Evolutionary conservation across 805 yeast species (phyloP).

Genomic region (Saturnispora kantuleensis): DNA sequence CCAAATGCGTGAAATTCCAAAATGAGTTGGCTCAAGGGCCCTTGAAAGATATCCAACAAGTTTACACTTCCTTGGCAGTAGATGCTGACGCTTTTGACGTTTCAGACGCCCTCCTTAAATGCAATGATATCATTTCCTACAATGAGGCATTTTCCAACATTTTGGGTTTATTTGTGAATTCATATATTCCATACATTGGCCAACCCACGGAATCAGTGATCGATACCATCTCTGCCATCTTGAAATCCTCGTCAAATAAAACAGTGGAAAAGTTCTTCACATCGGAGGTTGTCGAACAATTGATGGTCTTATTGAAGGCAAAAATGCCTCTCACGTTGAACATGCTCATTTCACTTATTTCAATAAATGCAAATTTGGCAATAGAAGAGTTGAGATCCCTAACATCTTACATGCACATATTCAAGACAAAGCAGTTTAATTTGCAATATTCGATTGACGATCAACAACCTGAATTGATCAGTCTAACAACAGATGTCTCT

Average conservation of each 20-base stretch:
- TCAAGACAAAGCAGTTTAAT: conserved; percentile 31
- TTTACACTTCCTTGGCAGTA: conserved; percentile 29
- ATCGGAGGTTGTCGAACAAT: conserved; percentile 33
- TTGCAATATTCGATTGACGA: conserved; percentile 39
- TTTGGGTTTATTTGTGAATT: conserved; percentile 33
- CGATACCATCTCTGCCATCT: conserved; percentile 31
- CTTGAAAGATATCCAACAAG: conserved; percentile 16
- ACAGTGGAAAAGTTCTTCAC: conserved; percentile 37
- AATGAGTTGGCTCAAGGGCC: conserved; percentile 6
- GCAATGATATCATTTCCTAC: conserved; percentile 35
- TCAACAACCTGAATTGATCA: conserved; percentile 40
- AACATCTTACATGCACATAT: conserved; percentile 49
- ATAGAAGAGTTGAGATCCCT: conserved; percentile 48
- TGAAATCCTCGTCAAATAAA: conserved; percentile 36
- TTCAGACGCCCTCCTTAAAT: conserved; percentile 32
- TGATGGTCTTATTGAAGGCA: conserved; percentile 49
- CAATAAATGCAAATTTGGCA: conserved; percentile 60
- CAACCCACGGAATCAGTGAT: conserved; percentile 37
- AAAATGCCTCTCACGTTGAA: conserved; percentile 61
- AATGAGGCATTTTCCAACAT: conserved; percentile 45
- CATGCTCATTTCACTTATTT: conserved; percentile 51
- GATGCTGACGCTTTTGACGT: conserved; percentile 35
- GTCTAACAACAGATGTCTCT: conserved; percentile 32
- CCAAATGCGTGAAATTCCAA: conserved; percentile 10
- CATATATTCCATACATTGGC: conserved; percentile 38